Conservation (phyloP, 352 stramenopile species). For the Globisporangium ultimum region DNA sequence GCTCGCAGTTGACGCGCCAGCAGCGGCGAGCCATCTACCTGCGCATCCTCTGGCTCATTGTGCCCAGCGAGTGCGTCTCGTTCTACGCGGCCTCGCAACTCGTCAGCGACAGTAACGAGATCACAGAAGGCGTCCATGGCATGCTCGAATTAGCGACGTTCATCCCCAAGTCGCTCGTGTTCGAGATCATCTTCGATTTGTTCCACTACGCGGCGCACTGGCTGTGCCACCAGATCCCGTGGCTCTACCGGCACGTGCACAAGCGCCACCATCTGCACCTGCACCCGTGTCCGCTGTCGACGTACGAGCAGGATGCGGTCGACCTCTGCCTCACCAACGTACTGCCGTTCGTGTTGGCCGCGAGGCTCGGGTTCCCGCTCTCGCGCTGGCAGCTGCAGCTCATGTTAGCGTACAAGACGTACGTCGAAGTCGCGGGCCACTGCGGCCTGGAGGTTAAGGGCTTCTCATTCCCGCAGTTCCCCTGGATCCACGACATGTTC, state of each 20-base stretch:
- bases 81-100: constrained; percentile 35
- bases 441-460: constrained; percentile 79
- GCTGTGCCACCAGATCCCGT: constrained; percentile 56
- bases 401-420: constrained; percentile 87
- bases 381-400: constrained; percentile 64
- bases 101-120: constrained; percentile 2
- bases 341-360: constrained; percentile 57
- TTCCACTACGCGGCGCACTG: constrained; percentile 84
- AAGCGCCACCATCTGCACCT: constrained; percentile 80
- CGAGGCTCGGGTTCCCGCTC: constrained; percentile 38
- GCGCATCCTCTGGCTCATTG: constrained; percentile 62
- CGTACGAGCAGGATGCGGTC: constrained; percentile 78
- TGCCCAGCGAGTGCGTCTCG: constrained; percentile 67
- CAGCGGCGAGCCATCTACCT: constrained; percentile 50
- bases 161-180: constrained; percentile 80
- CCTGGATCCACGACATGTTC: constrained; percentile 41
- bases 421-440: constrained; percentile 86
- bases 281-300: constrained; percentile 73
- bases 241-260: constrained; percentile 79
- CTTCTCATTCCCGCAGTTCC: constrained; percentile 85
- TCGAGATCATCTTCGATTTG: constrained; percentile 85
- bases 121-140: not conserved
- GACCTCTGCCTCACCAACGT: constrained; percentile 81
- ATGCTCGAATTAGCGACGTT: constrained; percentile 51
- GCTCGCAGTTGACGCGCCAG: constrained; percentile 30